Evolutionary conservation across 1,284 basidiomycete genomes (phyloP), one percentile per base, ranked within the genome.

Genomic region (Apiotrichum montevideense): DNA sequence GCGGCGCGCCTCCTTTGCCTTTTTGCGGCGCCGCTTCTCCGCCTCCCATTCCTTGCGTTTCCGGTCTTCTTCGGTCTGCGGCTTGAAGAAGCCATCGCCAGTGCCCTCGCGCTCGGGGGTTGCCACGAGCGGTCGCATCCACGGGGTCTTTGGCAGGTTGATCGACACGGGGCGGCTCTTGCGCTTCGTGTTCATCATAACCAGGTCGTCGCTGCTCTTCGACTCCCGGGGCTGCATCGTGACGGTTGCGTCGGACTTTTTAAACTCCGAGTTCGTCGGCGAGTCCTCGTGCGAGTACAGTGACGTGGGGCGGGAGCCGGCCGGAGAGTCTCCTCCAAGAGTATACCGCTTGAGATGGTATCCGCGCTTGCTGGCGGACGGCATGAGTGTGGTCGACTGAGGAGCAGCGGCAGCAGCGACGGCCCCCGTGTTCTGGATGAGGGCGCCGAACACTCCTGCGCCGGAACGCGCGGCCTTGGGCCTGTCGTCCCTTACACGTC

Each of bases 361-460:
- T 5, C 87, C 87, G 3, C 85, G 82, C 42, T 84, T 76, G 64
- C 83, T 83, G 15, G 85, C 76, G 55, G 84, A 81, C 8, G 87
- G 86, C 14, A 83, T 84, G n/a, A 90, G 77, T 21, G 79, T 78
- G 15, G 80, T 80, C 9, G 79, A 71, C 5, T 70, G 65, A 0
- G 86, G 86, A 0, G 85, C 81, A 4, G 84, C 85, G 0, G 79
- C 78, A 29, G 84, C 85, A 9, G 77, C 77, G 34, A 85, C 74
- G 60, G 85, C 86, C 3, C 84, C 85, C 0, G 87, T 86, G 58
- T 82, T 84, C 29, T 86, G 83, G 46, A 90, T 84, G 47, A 90
- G 80, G 5, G 85, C 82, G 10, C 86, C 87, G 65, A 88, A 83
- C 0, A 87, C 86, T 4, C 87, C 87, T 0, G 80, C 87, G 7